Percentiles rank a stretch among this genome's conserved stretches.
Conservation (phyloP, 2,329 filamentous ascomycete species). For the Claviceps fusiformis region DNA sequence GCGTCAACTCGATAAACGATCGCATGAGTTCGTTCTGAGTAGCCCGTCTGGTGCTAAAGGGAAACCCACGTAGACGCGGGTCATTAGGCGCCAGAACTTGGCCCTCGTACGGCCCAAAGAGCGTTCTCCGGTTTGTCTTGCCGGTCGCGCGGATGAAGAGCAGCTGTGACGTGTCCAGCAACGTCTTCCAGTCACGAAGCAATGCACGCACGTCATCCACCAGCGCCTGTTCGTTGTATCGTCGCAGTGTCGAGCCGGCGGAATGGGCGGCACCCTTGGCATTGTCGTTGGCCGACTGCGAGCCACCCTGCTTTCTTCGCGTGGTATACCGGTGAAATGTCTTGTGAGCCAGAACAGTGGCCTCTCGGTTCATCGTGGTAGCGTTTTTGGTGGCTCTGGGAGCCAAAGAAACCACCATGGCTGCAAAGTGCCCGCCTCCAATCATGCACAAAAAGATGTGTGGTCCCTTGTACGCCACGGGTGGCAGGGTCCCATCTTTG, state of each 20-base stretch:
- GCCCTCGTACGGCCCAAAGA: conserved; percentile 85
- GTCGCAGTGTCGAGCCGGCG: conserved; percentile 74
- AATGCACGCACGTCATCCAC: conserved; percentile 77
- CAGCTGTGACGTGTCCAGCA: conserved; percentile 74
- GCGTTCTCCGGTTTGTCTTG: conserved; percentile 67
- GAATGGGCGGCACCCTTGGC: conserved; percentile 92
- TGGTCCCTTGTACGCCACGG: conserved; percentile 51
- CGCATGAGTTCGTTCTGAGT: conserved; percentile 93
- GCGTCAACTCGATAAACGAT: conserved; percentile 83
- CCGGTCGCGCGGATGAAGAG: conserved; percentile 86
- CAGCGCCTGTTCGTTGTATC: conserved; percentile 88
- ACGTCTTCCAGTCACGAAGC: conserved; percentile 67
- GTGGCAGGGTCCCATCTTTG: conserved; percentile 43
- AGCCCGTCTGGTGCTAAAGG: conserved; percentile 81
- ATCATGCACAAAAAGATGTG: conserved; percentile 98
- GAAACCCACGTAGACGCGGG: conserved; percentile 69
- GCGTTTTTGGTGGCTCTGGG: conserved; percentile 62
- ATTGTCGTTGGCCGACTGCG: conserved; percentile 86
- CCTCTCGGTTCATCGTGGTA: conserved; percentile 64
- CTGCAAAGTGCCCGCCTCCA: conserved; percentile 91
- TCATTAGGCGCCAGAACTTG: conserved; percentile 74
- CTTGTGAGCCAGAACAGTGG: conserved; percentile 85
- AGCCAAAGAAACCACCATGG: conserved; percentile 82
- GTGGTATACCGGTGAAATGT: conserved; percentile 98
- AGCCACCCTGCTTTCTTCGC: conserved; percentile 86